phyloP scores from a whole-genome alignment of 495 filamentous ascomycete genomes.

The Jackrogersella multiformis region DNA sequence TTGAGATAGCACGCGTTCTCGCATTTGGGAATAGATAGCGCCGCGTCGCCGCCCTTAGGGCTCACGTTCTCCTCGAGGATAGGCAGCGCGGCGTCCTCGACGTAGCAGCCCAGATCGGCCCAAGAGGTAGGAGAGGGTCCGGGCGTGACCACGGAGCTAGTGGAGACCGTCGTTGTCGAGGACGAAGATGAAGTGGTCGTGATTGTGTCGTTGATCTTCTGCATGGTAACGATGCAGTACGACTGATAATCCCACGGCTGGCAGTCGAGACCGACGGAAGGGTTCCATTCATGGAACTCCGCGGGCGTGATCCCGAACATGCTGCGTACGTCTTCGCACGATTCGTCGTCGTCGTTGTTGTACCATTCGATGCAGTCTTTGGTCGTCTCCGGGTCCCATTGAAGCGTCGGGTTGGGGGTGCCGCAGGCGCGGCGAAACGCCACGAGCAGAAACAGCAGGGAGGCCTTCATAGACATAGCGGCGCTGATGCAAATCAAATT shows the following conservation, averaged over 20 bases:
- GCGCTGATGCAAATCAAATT: neutral
- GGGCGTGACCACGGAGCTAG: neutral
- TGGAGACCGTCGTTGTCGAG: neutral
- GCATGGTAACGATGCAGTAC: neutral
- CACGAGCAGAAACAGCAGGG: neutral
- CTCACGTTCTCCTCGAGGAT: slow-evolving; percentile 2
- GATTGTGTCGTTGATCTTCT: neutral
- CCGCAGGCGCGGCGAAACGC: slow-evolving; percentile 1
- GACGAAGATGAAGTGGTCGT: slow-evolving; percentile 1
- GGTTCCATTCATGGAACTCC: slow-evolving; percentile 5
- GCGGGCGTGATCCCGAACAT: neutral
- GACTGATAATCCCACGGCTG: neutral
- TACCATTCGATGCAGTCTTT: slow-evolving; percentile 2
- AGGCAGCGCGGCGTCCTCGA: neutral
- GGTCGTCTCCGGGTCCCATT: slow-evolving; percentile 2
- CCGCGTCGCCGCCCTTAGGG: neutral
- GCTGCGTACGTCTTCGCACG: neutral
- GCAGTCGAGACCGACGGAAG: slow-evolving; percentile 3
- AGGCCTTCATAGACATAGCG: neutral
- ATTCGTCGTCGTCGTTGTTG: neutral
- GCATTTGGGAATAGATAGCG: neutral
- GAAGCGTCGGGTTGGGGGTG: neutral
- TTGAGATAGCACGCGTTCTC: slow-evolving; percentile 7
- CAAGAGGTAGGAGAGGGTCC: slow-evolving; percentile 1
- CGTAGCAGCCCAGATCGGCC: neutral